Evolutionary conservation across 169 alveolate species (phyloP).

Genomic region (Theileria orientalis): DNA sequence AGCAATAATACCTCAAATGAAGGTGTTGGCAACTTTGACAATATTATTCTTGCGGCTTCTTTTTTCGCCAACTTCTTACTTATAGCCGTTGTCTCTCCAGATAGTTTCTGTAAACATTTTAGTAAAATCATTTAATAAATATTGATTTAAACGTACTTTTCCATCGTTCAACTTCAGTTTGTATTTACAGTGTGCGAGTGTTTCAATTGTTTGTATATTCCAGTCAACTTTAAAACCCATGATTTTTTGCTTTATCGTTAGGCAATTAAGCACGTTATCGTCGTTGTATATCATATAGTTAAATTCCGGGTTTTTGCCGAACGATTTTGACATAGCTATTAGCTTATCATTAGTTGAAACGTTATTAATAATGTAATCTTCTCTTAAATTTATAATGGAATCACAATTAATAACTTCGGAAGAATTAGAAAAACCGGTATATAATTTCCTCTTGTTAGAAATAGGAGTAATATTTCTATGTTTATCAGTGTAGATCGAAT

Average conservation of each 20-base stretch:
- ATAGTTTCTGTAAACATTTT: constrained; percentile 6
- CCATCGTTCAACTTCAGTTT: constrained; percentile 17
- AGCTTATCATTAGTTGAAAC: background rate
- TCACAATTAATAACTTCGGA: too few relatives aligned
- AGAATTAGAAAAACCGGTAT: too few relatives aligned
- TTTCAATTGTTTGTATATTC: constrained; percentile 23
- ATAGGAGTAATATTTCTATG: too few relatives aligned
- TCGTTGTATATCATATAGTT: constrained; percentile 41
- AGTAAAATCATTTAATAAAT: background rate
- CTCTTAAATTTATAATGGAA: too few relatives aligned
- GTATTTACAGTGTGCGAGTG: constrained; percentile 39
- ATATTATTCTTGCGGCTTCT: constrained; percentile 42
- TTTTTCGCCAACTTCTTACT: constrained; percentile 52
- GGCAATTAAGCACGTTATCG: constrained; percentile 51
- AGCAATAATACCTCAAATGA: constrained; percentile 5
- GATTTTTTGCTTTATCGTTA: constrained; percentile 25
- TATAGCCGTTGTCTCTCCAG: constrained; percentile 29
- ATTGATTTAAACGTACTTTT: constrained; percentile 9
- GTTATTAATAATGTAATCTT: too few relatives aligned
- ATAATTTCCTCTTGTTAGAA: too few relatives aligned
- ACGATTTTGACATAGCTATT: constrained; percentile 3
- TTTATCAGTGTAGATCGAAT: too few relatives aligned
- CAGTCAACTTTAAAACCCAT: constrained; percentile 16
- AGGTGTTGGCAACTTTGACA: constrained; percentile 24
- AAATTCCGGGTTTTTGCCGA: constrained; percentile 52